Base-by-base conservation (phyloP, 257 asterid species). In the Cynanchum wilfordii region DNA sequence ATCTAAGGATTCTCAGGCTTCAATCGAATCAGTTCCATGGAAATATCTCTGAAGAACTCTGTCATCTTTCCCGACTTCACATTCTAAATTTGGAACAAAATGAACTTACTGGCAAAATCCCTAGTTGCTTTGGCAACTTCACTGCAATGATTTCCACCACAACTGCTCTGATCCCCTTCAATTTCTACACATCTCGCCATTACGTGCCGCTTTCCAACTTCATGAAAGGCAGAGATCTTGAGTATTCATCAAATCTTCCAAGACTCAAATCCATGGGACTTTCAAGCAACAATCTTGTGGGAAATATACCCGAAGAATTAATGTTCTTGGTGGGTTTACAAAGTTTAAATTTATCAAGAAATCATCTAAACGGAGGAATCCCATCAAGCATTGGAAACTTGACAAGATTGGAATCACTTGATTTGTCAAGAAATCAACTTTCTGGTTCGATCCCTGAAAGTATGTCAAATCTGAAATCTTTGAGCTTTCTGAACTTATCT, bases 401-500 rank as follows among this genome's bases (percentile, higher is more conserved):
- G 77, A 64, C 54, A 7, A 36, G 38, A 47, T 79, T 84, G 0
- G 86, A 77, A 66, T 79, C 88, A 4, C 84, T 81, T 1, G 88
- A 84, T 70, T 2, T 84, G 7, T 81, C 86, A 1, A 33, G 24
- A 44, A 84, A 84, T 27, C 9, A 72, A 38, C 77, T 81, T 27
- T 79, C 75, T 0, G 86, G 84, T 30, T 12, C 77, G 4, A 77
- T 84, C 8, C 83, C 84, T 36, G 64, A 22, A 24, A 69, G 73
- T n/a, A 44, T 81, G 49, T 49, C 82, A 7, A 47, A 56, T 44
- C 33, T 81, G 55, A 68, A 76, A 40, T 74, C 74, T 70, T 79
- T 81, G 51, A 75, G 86, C 52, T 67, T 69, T 57, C 76, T 84
- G n/a, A 81, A 81, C 74, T 19, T 82, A 30, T 81, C 86, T 0